These are phyloP conservation scores for Aspergillus novoparasiticus DNA, from an alignment of 2,329 filamentous ascomycete genomes.

Conservation along the genomic window DNA sequence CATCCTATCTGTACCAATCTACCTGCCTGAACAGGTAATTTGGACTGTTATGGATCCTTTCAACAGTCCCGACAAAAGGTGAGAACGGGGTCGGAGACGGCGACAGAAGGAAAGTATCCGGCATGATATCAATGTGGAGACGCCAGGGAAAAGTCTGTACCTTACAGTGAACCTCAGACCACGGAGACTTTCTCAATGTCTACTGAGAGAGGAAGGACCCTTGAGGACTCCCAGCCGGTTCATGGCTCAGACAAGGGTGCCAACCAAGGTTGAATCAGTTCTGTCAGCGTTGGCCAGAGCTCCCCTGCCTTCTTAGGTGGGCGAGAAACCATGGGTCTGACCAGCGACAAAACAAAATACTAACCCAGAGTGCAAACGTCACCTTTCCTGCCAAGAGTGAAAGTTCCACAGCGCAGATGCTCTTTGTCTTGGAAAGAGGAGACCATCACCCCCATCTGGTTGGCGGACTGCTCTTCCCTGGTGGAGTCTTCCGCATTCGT, in stretches of 20 bases:
- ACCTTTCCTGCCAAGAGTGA: background rate
- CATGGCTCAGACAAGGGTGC: background rate
- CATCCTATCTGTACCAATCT: too few species aligned
- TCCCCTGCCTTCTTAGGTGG: background rate
- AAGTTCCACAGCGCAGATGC: background rate
- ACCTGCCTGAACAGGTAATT: too few species aligned
- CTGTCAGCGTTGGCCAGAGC: background rate
- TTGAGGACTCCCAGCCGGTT: background rate
- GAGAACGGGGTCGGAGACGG: too few species aligned
- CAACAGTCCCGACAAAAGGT: too few species aligned
- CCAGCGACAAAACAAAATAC: background rate
- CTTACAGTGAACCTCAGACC: background rate
- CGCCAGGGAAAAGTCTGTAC: background rate
- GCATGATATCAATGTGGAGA: background rate
- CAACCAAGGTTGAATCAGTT: background rate
- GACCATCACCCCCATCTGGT: background rate
- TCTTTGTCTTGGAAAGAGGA: background rate
- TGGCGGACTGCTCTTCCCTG: background rate
- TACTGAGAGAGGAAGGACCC: background rate
- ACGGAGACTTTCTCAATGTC: background rate
- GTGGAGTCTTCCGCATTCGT: background rate
- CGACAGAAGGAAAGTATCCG: background rate
- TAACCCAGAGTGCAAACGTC: background rate
- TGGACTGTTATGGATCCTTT: too few species aligned
- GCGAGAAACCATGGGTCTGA: background rate